Base-by-base conservation (phyloP, 306 rosid species). In the Prunus padus region DNA sequence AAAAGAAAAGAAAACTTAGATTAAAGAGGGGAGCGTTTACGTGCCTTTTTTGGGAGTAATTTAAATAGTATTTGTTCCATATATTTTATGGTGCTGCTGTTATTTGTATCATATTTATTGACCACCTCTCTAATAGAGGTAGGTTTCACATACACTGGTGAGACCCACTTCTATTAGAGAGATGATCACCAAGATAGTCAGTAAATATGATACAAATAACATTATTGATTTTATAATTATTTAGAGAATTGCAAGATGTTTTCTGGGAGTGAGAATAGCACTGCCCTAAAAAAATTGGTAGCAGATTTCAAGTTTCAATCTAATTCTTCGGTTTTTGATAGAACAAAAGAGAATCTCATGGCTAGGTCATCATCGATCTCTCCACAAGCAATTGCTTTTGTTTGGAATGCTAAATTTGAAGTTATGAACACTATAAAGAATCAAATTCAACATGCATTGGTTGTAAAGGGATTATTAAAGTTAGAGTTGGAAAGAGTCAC, bases 141-240 rank as follows among this genome's bases (percentile, higher is more conserved):
- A 33, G 40, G 40, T 33, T 1, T 0, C 1, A 33, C 8, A 33
- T 33, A 33, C 8, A 33, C 1, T 5, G 8, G 0, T 6, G 40
- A 0, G 0, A 33, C 0, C 0, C 40, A 33, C 40, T 0, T 33
- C 0, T 33, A 33, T 33, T 33, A 5, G 40, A 33, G 0, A 33
- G 40, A 33, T 33, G 1, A 33, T 33, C 8, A 5, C 1, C 8
- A 33, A 33, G 1, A 0, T 33, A 0, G 0, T 33, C 8, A 33
- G 1, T 33, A 33, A 33, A 33, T 33, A 33, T 33, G 6, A 1
- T 33, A 33, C 8, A 33, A 33, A 33, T 1, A 33, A 0, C 1
- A 33, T 33, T 33, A 33, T 33, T 33, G 8, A 33, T 49, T 49
- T 15, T 13, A 49, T 1, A 15, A 16, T 49, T 49, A 31, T 49